Percentiles rank a stretch among this genome's conserved stretches.
phyloP scores from a whole-genome alignment of 176 grass and related monocot species.

The Carex littledalei region DNA sequence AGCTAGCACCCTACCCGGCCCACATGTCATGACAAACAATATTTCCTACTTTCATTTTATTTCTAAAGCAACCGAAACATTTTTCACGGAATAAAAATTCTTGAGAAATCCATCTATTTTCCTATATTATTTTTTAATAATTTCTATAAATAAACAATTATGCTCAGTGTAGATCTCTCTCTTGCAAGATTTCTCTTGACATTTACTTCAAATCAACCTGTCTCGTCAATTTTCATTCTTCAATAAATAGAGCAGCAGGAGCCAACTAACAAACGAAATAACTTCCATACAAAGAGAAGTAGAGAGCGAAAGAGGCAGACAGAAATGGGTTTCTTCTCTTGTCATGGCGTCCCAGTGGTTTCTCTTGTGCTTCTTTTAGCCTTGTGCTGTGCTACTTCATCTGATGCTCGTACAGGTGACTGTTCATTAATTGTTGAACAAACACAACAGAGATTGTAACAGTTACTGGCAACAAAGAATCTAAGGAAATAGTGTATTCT shows the following conservation, averaged over 20 bases:
- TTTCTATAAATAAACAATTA: no score
- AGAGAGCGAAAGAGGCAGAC: background rate
- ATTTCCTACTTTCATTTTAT: no score
- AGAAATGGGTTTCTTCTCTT: conserved; percentile 18
- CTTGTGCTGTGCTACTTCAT: conserved; percentile 5
- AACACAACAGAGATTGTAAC: background rate
- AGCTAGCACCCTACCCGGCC: no score
- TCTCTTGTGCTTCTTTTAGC: conserved; percentile 6
- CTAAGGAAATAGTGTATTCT: background rate
- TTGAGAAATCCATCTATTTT: no score
- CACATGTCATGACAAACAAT: no score
- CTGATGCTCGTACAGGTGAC: conserved; percentile 16
- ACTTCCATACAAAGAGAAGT: background rate
- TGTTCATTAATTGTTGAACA: background rate
- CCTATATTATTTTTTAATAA: no score
- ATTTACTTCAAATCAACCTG: background rate
- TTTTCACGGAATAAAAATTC: no score
- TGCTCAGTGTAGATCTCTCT: background rate
- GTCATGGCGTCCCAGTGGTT: background rate
- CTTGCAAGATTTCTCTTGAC: background rate
- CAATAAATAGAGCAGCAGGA: background rate
- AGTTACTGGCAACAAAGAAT: background rate
- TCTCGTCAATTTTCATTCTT: conserved; percentile 5
- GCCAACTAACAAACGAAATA: background rate
- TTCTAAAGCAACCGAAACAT: no score